These are phyloP conservation scores for Allium cepa DNA, from an alignment of 106 monocot species.

Conservation along the genomic window DNA sequence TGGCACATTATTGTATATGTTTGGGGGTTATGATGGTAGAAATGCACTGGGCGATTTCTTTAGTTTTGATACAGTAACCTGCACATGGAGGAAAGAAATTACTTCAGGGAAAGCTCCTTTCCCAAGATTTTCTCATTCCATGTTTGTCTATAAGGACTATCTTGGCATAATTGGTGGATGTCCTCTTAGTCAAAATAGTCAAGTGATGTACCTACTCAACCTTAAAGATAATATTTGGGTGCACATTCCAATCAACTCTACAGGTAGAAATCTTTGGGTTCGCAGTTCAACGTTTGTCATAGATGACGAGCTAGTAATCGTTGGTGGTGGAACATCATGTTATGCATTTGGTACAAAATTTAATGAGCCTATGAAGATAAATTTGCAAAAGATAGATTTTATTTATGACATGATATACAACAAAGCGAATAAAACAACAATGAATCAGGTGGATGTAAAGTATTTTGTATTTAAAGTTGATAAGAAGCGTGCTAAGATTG, in stretches of 20 bases:
- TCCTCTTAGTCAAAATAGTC: slow-evolving; percentile 42
- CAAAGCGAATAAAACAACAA: neutral
- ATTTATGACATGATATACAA: neutral
- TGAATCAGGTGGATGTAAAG: slow-evolving; percentile 7
- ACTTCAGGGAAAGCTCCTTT: slow-evolving; percentile 56
- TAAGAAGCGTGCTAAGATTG: slow-evolving; percentile 72
- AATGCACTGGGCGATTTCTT: slow-evolving; percentile 71
- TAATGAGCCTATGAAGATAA: slow-evolving; percentile 63
- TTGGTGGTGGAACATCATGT: slow-evolving; percentile 94
- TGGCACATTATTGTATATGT: slow-evolving; percentile 54
- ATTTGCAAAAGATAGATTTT: slow-evolving; percentile 31
- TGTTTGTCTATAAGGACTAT: slow-evolving; percentile 74
- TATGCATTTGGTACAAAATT: slow-evolving; percentile 98
- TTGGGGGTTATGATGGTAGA: slow-evolving; percentile 86
- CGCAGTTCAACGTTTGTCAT: slow-evolving; percentile 61
- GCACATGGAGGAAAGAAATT: slow-evolving; percentile 41
- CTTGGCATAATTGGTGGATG: slow-evolving; percentile 89
- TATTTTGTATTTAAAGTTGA: slow-evolving; percentile 44
- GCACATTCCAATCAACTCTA: slow-evolving; percentile 35
- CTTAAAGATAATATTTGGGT: slow-evolving; percentile 44
- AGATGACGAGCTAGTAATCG: slow-evolving; percentile 60
- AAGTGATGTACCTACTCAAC: slow-evolving; percentile 56
- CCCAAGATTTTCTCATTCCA: slow-evolving; percentile 90
- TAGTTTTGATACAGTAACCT: slow-evolving; percentile 54
- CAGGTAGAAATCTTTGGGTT: slow-evolving; percentile 56